These are phyloP conservation scores for Pseudonectria foliicola DNA, from an alignment of 2,329 filamentous ascomycete genomes.

Conservation along the genomic window DNA sequence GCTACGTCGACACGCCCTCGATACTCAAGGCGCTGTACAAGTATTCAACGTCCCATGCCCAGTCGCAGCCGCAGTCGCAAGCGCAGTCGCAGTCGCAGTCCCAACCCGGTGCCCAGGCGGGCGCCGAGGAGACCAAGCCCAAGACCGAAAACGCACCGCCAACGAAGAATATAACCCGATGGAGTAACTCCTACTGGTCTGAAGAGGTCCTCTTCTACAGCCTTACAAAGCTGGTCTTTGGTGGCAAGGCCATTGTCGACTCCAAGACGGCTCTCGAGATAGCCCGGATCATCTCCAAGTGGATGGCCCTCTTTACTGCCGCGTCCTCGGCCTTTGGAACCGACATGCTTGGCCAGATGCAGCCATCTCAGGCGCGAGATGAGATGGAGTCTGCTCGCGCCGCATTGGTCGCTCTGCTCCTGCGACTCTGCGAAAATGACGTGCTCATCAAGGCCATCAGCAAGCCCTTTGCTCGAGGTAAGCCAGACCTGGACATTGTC, in stretches of 20 bases:
- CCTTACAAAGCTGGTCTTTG: slow-evolving; percentile 77
- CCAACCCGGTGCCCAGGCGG: neutral
- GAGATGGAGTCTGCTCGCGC: slow-evolving; percentile 56
- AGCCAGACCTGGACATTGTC: no score
- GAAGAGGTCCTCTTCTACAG: slow-evolving; percentile 94
- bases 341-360: slow-evolving; percentile 40
- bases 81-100: slow-evolving; percentile 9
- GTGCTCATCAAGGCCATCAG: slow-evolving; percentile 47
- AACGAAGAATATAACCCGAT: slow-evolving; percentile 28
- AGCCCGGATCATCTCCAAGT: slow-evolving; percentile 44
- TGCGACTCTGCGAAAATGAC: slow-evolving; percentile 54
- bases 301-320: slow-evolving; percentile 52
- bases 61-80: no score
- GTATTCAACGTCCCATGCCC: slow-evolving; percentile 46
- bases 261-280: slow-evolving; percentile 43
- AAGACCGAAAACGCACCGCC: slow-evolving; percentile 16
- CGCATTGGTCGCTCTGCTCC: slow-evolving; percentile 56
- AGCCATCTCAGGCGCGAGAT: slow-evolving; percentile 39
- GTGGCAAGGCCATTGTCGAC: slow-evolving; percentile 41
- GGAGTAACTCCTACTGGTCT: slow-evolving; percentile 51
- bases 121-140: slow-evolving; percentile 7
- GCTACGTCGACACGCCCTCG: slow-evolving; percentile 46
- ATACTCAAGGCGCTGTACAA: slow-evolving; percentile 49
- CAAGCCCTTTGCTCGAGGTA: slow-evolving; percentile 47
- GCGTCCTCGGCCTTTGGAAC: slow-evolving; percentile 41